Conservation (phyloP, 2,329 filamentous ascomycete species). For the Volutella citrinella region DNA sequence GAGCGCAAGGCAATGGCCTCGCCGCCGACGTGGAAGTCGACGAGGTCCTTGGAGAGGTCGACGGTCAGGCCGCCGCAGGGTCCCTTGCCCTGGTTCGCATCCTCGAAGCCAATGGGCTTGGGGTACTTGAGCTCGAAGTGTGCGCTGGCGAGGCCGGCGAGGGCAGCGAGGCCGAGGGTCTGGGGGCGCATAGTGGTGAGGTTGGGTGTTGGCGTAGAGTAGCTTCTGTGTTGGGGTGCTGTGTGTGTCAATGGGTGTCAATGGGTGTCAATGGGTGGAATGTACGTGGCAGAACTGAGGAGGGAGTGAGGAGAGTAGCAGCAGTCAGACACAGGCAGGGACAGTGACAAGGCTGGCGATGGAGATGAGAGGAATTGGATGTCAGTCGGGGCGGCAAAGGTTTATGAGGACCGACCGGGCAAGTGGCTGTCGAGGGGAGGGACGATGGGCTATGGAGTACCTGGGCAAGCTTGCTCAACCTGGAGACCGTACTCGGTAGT, state of each 20-base stretch:
- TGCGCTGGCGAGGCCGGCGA: constrained; percentile 41
- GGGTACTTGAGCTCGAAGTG: constrained; percentile 55
- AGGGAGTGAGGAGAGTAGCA: not conserved
- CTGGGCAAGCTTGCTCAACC: too few species aligned
- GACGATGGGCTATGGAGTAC: too few species aligned
- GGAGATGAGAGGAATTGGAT: too few species aligned
- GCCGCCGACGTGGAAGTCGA: constrained; percentile 57
- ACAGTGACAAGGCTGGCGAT: too few species aligned
- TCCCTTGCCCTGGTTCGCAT: constrained; percentile 40
- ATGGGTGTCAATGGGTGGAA: not conserved
- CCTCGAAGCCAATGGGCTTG: constrained; percentile 44
- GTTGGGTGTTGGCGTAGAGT: constrained; percentile 3
- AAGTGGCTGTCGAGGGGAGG: too few species aligned
- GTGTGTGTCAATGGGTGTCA: not conserved
- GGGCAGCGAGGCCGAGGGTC: constrained; percentile 32
- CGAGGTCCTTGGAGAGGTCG: constrained; percentile 46
- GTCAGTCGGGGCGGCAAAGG: too few species aligned
- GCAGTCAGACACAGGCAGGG: too few species aligned
- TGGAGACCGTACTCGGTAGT: too few species aligned
- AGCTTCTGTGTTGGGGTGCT: constrained; percentile 1
- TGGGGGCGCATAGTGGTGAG: constrained; percentile 32
- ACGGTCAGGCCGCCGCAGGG: constrained; percentile 56
- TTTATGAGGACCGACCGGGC: too few species aligned
- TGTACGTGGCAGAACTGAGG: not conserved
- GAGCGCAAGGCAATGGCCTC: constrained; percentile 47